These are phyloP conservation scores for Apiospora rasikravindrae DNA, from an alignment of 2,329 filamentous ascomycete genomes.

Conservation along the genomic window DNA sequence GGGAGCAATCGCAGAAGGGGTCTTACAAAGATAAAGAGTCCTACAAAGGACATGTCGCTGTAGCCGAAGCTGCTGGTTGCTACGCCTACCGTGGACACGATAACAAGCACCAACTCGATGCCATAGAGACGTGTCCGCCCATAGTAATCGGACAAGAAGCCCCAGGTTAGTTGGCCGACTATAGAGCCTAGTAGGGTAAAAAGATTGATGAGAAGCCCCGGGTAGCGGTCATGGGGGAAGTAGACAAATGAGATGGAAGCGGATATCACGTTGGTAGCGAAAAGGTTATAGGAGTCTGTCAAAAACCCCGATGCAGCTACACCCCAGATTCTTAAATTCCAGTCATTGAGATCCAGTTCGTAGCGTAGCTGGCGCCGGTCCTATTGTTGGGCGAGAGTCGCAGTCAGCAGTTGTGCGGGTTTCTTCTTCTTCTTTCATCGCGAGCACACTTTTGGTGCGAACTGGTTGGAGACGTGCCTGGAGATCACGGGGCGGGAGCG, in stretches of 20 bases:
- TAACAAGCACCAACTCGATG: conserved; percentile 61
- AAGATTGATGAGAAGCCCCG: conserved; percentile 49
- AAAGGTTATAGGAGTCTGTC: conserved; percentile 61
- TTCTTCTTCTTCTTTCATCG: neutral
- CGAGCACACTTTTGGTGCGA: neutral
- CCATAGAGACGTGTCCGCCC: conserved; percentile 61
- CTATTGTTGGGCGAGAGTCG: conserved; percentile 35
- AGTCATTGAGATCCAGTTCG: conserved; percentile 59
- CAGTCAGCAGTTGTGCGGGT: conserved; percentile 20
- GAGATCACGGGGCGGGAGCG: conserved; percentile 53
- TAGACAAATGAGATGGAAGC: conserved; percentile 59
- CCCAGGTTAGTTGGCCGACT: conserved; percentile 58
- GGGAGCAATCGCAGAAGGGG: neutral
- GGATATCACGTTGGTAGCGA: conserved; percentile 60
- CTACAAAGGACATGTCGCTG: conserved; percentile 55
- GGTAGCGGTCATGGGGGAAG: conserved; percentile 52
- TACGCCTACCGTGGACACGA: conserved; percentile 61
- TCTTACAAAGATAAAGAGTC: conserved; percentile 53
- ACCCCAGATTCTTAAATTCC: conserved; percentile 60
- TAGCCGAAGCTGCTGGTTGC: conserved; percentile 58
- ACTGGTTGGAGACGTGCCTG: conserved; percentile 44
- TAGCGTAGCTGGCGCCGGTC: conserved; percentile 58
- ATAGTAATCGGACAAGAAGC: conserved; percentile 58
- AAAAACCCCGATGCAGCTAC: conserved; percentile 61
- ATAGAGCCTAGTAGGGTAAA: conserved; percentile 59